Evolutionary conservation across 2,329 filamentous ascomycete genomes (phyloP), one percentile per base, ranked within the genome.

Genomic region (Aspergillus quadrilineatus): DNA sequence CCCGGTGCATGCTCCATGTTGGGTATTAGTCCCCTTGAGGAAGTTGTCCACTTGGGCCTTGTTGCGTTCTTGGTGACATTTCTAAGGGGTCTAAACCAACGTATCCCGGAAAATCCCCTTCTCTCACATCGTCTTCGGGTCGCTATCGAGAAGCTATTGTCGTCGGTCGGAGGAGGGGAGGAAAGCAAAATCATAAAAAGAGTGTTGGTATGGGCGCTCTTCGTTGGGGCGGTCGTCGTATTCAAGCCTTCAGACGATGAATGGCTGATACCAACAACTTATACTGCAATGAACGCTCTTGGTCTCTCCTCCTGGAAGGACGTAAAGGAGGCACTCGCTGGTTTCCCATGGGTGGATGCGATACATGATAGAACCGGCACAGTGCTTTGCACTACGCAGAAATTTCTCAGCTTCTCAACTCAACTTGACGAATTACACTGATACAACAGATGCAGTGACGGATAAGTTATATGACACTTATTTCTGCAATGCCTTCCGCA

Each of bases 51-150:
- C 6, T 17, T 53, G 10, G 34, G 50, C 6, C 34, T 53, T 28
- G n/a, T 47, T 8, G 42, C 50, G 50, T 53, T 46, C 15, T 28
- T 53, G 22, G 50, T 47, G 14, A 46, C 50, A 9, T 53, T 53
- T 12, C 42, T 53, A 12, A 36, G 32, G n/a, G 50, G 50, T 4
- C 22, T 53, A 26, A 43, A 53, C 12, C 50, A 47, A 29, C 50
- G 50, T 9, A 47, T 46, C n/a, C 12, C 28, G 28, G 50, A 53
- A 7, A 53, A 53, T 5, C 50, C 50, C 5, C 50, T 46, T 22
- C 17, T 53, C 10, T 46, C 43, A 6, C 14, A 15, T n/a, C 50
- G 43, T 12, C 43, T 53, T 37, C 50, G 50, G 6, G 6, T 53
- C 12, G 41, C 42, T 22, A 41, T 53, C 22, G 14, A 47, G 9